Percentiles rank a stretch among this genome's conserved stretches.
Evolutionary conservation across 139 green algal species (phyloP).

Genomic region (Coelastrella sp.): DNA sequence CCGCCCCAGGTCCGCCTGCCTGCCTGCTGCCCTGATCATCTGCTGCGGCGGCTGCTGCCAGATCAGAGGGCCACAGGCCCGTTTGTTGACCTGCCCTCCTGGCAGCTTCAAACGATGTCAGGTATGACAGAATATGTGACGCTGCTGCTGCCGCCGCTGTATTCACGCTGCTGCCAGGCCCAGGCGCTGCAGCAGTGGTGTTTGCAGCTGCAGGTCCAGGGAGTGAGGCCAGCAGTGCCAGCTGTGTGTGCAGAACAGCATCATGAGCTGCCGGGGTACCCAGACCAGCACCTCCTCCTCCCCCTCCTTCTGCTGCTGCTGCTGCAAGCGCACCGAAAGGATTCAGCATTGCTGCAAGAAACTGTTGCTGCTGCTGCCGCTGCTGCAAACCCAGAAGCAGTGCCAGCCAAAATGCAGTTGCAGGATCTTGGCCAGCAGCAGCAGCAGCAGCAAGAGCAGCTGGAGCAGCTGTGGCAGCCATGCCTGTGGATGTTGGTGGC

Average conservation of each 20-base stretch:
- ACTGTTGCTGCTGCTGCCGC: constrained; percentile 2
- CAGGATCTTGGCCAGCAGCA: neutral
- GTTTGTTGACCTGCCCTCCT: neutral
- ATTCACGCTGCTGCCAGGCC: neutral
- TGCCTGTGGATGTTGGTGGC: neutral
- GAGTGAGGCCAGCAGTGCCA: neutral
- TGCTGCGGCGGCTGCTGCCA: neutral
- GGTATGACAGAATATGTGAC: neutral
- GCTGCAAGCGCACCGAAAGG: neutral
- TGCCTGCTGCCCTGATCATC: constrained; percentile 30
- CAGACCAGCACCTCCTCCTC: neutral
- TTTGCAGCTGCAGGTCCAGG: neutral
- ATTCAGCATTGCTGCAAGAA: neutral
- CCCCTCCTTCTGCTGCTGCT: neutral
- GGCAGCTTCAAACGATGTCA: neutral
- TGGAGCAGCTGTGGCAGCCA: neutral
- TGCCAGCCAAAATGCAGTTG: neutral
- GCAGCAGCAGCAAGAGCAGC: neutral
- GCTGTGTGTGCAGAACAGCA: neutral
- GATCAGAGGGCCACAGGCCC: neutral
- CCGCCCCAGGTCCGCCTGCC: neutral
- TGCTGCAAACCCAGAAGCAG: neutral
- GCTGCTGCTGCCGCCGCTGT: constrained; percentile 8
- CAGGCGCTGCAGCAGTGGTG: neutral
- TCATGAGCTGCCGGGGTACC: neutral